Conservation (phyloP, 495 filamentous ascomycete genomes). For the Tirmania nivea region DNA sequence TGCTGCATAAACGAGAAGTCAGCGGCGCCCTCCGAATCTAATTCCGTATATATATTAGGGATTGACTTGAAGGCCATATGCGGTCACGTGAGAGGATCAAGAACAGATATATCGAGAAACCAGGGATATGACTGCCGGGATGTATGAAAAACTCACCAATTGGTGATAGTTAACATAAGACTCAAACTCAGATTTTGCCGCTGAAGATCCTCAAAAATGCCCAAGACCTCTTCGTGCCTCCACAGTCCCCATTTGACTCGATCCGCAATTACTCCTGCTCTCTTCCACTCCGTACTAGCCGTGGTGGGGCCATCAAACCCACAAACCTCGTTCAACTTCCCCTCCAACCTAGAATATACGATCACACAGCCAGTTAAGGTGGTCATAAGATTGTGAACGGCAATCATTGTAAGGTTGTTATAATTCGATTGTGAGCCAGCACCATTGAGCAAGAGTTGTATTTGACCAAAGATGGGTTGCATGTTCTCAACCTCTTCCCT, state of each 20-base stretch:
- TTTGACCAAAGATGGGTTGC: not conserved
- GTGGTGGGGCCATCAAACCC: not conserved
- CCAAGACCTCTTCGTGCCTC: not conserved
- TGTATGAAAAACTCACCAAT: not conserved
- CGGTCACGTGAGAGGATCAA: no score
- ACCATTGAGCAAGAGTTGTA: not conserved
- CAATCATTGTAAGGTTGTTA: not conserved
- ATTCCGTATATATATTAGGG: not conserved
- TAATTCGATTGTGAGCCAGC: not conserved
- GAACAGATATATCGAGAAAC: no score
- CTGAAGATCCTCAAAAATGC: not conserved
- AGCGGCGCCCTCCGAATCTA: not conserved
- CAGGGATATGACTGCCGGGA: no score
- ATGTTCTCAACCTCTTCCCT: not conserved
- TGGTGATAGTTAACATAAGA: not conserved
- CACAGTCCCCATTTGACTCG: not conserved
- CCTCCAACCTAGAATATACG: not conserved
- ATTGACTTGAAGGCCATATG: no score
- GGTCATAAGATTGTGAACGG: not conserved
- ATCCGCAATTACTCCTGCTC: not conserved
- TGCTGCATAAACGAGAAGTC: not conserved
- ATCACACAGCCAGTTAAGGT: not conserved
- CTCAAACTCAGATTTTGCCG: not conserved
- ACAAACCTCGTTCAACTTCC: not conserved
- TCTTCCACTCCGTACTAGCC: no score